Conservation (phyloP, 768 basidiomycete genomes). For the Suillus sp. region DNA sequence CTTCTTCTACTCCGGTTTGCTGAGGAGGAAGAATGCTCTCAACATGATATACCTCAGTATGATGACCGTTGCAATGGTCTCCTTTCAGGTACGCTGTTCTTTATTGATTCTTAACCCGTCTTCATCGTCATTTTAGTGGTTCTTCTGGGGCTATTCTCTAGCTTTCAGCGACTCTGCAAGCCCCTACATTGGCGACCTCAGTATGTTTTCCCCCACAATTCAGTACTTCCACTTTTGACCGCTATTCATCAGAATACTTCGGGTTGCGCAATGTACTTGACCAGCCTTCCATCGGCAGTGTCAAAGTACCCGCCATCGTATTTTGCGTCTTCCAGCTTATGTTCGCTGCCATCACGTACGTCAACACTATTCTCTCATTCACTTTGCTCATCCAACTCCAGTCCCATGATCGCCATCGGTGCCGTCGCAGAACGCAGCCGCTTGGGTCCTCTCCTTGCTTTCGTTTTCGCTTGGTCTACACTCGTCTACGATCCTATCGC, state of each 20-base stretch:
- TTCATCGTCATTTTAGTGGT: constrained; percentile 61
- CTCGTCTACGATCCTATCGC: constrained; percentile 93
- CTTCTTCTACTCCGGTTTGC: constrained; percentile 88
- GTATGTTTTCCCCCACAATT: constrained; percentile 42
- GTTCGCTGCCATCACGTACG: constrained; percentile 88
- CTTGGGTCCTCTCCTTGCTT: constrained; percentile 84
- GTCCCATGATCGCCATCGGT: constrained; percentile 87
- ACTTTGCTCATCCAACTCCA: constrained; percentile 32
- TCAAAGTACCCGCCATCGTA: constrained; percentile 69
- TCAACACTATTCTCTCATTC: constrained; percentile 6
- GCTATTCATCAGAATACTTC: constrained; percentile 65
- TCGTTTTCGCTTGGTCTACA: constrained; percentile 89
- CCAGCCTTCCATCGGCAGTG: constrained; percentile 71
- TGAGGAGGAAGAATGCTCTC: constrained; percentile 91
- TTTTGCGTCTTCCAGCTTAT: constrained; percentile 88
- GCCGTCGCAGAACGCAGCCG: constrained; percentile 90
- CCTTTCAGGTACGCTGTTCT: constrained; percentile 67
- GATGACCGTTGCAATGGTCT: constrained; percentile 75
- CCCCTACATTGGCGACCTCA: constrained; percentile 83
- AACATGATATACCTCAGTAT: constrained; percentile 85
- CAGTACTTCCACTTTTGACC: neutral
- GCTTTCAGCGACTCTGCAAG: constrained; percentile 81
- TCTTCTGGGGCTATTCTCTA: constrained; percentile 96
- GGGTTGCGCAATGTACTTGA: constrained; percentile 77
- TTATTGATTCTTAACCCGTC: too few species aligned